Conservation (phyloP, 2,329 filamentous ascomycete genomes). For the Colletotrichum shisoi region DNA sequence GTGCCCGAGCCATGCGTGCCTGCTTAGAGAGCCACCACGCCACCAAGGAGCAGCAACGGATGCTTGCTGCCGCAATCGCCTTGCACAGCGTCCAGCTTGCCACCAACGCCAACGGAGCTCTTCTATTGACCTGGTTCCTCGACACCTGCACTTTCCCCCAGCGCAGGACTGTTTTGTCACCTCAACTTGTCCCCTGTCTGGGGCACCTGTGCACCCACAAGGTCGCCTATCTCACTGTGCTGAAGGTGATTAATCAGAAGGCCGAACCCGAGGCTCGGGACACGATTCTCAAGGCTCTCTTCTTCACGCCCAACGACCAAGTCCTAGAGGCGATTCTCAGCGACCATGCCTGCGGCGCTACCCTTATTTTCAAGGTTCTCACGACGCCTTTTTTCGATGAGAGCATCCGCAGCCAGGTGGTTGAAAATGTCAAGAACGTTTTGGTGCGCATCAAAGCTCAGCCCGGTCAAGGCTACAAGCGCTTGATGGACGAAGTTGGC, state of each 20-base stretch:
- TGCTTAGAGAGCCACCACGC: conserved; percentile 96
- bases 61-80: conserved; percentile 94
- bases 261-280: conserved; percentile 92
- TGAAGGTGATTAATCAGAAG: conserved; percentile 98
- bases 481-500: conserved; percentile 97
- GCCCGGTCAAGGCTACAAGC: conserved; percentile 95
- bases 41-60: conserved; percentile 92
- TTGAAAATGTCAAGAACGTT: conserved; percentile 91
- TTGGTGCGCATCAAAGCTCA: conserved; percentile 90
- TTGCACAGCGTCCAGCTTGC: conserved; percentile 95
- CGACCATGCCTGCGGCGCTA: conserved; percentile 91
- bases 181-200: conserved; percentile 88
- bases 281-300: conserved; percentile 85
- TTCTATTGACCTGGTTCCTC: conserved; percentile 95
- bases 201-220: conserved; percentile 98
- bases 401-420: conserved; percentile 82
- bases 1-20: conserved; percentile 93
- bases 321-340: conserved; percentile 88
- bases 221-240: conserved; percentile 93
- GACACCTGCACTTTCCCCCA: conserved; percentile 97
- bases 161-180: conserved; percentile 88
- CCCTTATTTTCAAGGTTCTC: conserved; percentile 96
- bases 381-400: conserved; percentile 98
- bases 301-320: conserved; percentile 88
- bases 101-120: conserved; percentile 92